Evolutionary conservation across 805 yeast species (phyloP).

Genomic region (Saturnispora dispora): DNA sequence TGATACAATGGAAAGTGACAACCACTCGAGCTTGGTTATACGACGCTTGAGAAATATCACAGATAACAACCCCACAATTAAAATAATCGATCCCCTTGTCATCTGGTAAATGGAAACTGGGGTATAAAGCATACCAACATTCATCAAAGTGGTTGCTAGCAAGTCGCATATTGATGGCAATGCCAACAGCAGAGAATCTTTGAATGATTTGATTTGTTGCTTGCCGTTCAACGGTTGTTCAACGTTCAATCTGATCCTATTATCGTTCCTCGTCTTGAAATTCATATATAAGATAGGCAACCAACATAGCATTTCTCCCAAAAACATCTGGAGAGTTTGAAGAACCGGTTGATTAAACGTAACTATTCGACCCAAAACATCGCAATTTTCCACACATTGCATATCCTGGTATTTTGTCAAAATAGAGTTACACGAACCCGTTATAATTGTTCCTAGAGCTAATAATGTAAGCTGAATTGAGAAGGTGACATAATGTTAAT

Average conservation of each 20-base stretch:
- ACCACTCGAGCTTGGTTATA: constrained; percentile 59
- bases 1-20: constrained; percentile 51
- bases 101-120: constrained; percentile 79
- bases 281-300: constrained; percentile 19
- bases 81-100: constrained; percentile 72
- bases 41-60: constrained; percentile 48
- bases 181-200: constrained; percentile 32
- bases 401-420: constrained; percentile 70
- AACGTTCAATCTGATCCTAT: constrained; percentile 1
- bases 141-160: constrained; percentile 64
- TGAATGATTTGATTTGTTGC: constrained; percentile 13
- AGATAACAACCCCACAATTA: constrained; percentile 67
- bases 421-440: constrained; percentile 68
- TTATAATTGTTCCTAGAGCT: constrained; percentile 46
- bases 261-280: background rate
- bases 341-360: constrained; percentile 69
- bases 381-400: constrained; percentile 56
- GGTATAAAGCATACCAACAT: constrained; percentile 61
- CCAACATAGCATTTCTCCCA: constrained; percentile 51
- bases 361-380: constrained; percentile 35
- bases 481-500: background rate
- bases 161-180: constrained; percentile 68
- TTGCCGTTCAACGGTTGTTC: constrained; percentile 7
- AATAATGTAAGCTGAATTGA: constrained; percentile 22
- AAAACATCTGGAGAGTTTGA: constrained; percentile 74